phyloP scores from a whole-genome alignment of 2,329 filamentous ascomycete species.

The Decorospora gaudefroyi region DNA sequence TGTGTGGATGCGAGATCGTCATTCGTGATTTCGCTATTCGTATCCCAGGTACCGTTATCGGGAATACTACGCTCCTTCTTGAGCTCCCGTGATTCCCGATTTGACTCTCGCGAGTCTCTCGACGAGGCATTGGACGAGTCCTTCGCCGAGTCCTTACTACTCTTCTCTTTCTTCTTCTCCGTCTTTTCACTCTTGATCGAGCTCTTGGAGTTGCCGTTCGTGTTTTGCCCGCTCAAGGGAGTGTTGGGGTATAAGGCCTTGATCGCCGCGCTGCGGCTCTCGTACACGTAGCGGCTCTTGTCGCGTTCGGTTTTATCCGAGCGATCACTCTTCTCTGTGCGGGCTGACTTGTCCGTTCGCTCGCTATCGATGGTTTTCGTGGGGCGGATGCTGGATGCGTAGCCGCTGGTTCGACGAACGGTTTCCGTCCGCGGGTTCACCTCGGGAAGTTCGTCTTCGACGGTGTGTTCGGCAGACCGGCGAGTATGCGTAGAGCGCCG shows the following conservation, averaged over 20 bases:
- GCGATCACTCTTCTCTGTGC: constrained; percentile 25
- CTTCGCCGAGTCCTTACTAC: constrained; percentile 24
- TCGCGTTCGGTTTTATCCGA: constrained; percentile 29
- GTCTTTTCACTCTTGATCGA: constrained; percentile 24
- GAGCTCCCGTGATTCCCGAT: constrained; percentile 12
- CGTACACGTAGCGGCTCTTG: constrained; percentile 40
- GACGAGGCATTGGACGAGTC: constrained; percentile 19
- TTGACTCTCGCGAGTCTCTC: constrained; percentile 12
- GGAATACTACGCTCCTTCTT: constrained; percentile 19
- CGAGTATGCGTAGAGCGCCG: constrained; percentile 39
- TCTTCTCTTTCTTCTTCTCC: constrained; percentile 23
- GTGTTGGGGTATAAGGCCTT: constrained; percentile 47
- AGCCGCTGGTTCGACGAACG: constrained; percentile 37
- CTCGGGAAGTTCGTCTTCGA: constrained; percentile 32
- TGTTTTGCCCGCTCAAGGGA: constrained; percentile 28
- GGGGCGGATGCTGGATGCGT: constrained; percentile 33
- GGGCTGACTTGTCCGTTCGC: constrained; percentile 14
- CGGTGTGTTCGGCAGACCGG: constrained; percentile 23
- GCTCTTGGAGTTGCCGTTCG: constrained; percentile 23
- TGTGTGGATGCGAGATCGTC: constrained; percentile 20
- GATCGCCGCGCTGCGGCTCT: constrained; percentile 46
- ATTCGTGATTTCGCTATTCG: constrained; percentile 28
- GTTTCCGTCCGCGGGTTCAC: constrained; percentile 26
- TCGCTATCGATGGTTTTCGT: constrained; percentile 27
- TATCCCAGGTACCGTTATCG: constrained; percentile 36